Conservation (phyloP, 495 filamentous ascomycete species). For the Xylaria nigripes region DNA sequence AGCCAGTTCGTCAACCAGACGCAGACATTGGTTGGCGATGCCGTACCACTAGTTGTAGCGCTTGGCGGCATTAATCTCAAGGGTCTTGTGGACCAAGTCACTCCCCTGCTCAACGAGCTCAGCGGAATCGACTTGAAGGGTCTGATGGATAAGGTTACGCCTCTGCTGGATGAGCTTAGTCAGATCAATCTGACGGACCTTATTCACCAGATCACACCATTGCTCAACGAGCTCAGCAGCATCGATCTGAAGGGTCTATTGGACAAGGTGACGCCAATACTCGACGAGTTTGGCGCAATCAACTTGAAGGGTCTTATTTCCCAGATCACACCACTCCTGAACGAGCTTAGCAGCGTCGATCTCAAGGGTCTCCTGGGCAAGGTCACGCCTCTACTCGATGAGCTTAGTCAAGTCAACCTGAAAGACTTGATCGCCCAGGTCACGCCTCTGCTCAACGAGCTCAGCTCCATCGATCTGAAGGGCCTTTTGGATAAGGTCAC, state of each 20-base stretch:
- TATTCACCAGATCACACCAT: slow-evolving; percentile 23
- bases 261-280: slow-evolving; percentile 25
- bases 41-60: slow-evolving; percentile 30
- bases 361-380: slow-evolving; percentile 14
- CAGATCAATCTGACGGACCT: slow-evolving; percentile 24
- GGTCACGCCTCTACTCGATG: slow-evolving; percentile 24
- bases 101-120: slow-evolving; percentile 26
- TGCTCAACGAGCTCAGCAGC: slow-evolving; percentile 26
- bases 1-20: slow-evolving; percentile 38
- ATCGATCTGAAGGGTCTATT: slow-evolving; percentile 29
- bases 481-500: slow-evolving; percentile 37
- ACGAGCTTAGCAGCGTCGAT: slow-evolving; percentile 22
- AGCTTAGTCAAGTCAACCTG: slow-evolving; percentile 31
- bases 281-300: slow-evolving; percentile 26
- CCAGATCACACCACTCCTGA: slow-evolving; percentile 29
- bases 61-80: slow-evolving; percentile 28
- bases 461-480: slow-evolving; percentile 36
- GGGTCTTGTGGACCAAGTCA: slow-evolving; percentile 25
- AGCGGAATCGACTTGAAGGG: slow-evolving; percentile 24
- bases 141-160: slow-evolving; percentile 29
- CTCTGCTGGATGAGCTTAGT: slow-evolving; percentile 22
- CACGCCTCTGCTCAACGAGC: slow-evolving; percentile 27
- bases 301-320: slow-evolving; percentile 26
- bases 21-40: slow-evolving; percentile 40
- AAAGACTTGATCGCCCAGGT: slow-evolving; percentile 27